Evolutionary conservation across 805 yeast species (phyloP), one percentile per base, ranked within the genome.

Genomic region (Geotrichum ghanense): DNA sequence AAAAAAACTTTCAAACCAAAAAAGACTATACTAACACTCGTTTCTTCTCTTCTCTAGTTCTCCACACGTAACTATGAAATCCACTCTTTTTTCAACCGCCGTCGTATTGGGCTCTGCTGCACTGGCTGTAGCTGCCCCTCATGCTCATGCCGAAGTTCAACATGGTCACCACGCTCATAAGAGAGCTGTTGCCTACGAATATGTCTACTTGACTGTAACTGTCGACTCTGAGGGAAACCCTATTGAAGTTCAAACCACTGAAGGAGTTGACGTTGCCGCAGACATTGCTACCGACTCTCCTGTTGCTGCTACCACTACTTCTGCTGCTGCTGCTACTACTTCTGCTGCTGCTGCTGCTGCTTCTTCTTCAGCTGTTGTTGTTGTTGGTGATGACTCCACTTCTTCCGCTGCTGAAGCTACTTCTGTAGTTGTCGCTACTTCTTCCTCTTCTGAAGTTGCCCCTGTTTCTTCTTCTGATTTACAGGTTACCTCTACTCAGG

Each of bases 121-220:
- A 21, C 42, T 64, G 24, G 49, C 60, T 39, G 74, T 75, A 46
- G 64, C 64, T 14, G 65, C 65, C 17, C 52, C 59, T 16, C 57
- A 56, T 19, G 50, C 42, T 19, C 59, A 61, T 10, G 69, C 60
- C 50, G 71, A 74, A 31, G 37, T 52, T 60, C 69, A 31, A 31
- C 57, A 65, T 72, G 48, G 65, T 70, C 57, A 63, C 58, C 84
- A 79, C 67, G 71, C 71, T 49, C 83, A 80, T 68, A 65, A 66
- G 61, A 68, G 72, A 45, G 72, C 68, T 42, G 49, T 68, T 48
- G 66, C 70, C 48, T 64, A 73, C 43, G 64, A 67, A 56, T 70
- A 68, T 60, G 69, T 67, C 44, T 75, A 77, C 54, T 64, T 68
- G 50, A 71, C 77, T 42, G 62, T 69, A 43, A 60, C 65, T 26